Percentiles rank a stretch among this genome's conserved stretches.
These are phyloP conservation scores for Rubia balearica DNA, from an alignment of 305 asterid species.

Conservation along the genomic window DNA sequence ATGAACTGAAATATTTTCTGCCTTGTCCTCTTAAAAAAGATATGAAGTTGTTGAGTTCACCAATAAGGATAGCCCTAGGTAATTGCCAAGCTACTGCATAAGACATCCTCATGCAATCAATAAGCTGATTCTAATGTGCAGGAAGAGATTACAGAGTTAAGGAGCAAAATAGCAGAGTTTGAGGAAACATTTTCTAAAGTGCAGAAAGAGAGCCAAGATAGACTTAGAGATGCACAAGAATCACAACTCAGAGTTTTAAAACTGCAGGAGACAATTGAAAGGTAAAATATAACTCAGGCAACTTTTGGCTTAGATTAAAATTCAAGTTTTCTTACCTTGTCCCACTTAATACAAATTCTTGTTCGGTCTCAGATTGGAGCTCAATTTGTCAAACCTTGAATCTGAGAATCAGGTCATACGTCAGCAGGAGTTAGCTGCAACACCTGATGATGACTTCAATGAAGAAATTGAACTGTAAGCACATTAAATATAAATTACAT, in stretches of 20 bases:
- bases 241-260: conserved; percentile 54
- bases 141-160: conserved; percentile 60
- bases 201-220: conserved; percentile 56
- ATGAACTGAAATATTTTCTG: background rate
- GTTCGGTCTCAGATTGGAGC: conserved; percentile 55
- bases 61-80: background rate
- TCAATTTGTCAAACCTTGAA: conserved; percentile 74
- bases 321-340: conserved; percentile 18
- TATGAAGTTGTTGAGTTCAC: background rate
- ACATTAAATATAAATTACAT: conserved; percentile 16
- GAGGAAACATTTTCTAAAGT: conserved; percentile 50
- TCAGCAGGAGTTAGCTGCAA: conserved; percentile 80
- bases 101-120: background rate
- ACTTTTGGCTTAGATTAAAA: conserved; percentile 9
- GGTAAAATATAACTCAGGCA: conserved; percentile 31
- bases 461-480: conserved; percentile 80
- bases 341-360: conserved; percentile 25
- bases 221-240: conserved; percentile 69
- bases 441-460: conserved; percentile 61
- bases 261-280: conserved; percentile 79
- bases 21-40: background rate
- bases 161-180: conserved; percentile 56
- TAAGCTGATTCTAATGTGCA: conserved; percentile 32
- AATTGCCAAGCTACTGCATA: background rate
- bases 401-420: conserved; percentile 93